Base-by-base conservation (phyloP, 2,329 filamentous ascomycete genomes). In the Raffaelea deltoideospora region DNA sequence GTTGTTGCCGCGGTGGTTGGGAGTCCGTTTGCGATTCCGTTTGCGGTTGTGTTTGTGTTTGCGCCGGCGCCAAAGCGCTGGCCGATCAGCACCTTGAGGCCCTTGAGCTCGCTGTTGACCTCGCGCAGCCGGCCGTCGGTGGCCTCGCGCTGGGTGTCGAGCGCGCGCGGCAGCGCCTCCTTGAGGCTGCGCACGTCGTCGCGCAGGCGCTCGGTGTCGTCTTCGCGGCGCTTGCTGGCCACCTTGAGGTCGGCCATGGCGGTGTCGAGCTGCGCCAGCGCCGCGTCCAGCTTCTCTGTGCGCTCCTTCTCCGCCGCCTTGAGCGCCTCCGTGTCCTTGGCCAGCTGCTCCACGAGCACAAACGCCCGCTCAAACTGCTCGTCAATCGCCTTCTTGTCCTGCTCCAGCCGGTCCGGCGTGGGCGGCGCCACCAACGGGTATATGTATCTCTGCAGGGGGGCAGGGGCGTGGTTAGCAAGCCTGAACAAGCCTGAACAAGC, bases 331-430 rank as follows among this genome's bases (percentile, higher is more conserved):
- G 90, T 98, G 55, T 98, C 92, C 48, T 84, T 82, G 27, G 83
- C 75, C 1, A 98, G 71, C 53, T 96, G 90, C 41, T 98, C 90
- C 10, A 98, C 77, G 13, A 96, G 70, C 15, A 79, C 67, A 54
- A 98, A 98, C 3, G 88, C 85, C 50, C 82, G 83, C 48, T 90
- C 82, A 57, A 98, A 98, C 41, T 88, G 81, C 45, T 87, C 86
- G 54, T 96, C 87, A 40, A 98, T 87, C 28, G 76, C 74, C 43
- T 84, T 76, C 59, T 98, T 98, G 56, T 98, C 90, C 54, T 92
- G 80, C 52, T 95, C 85, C 10, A 98, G 67, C 52, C 93, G 86
- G 39, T 92, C 86, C 10, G 86, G 84, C 1, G 90, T 98, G 2
- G 90, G 90, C 4, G 90, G 92, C 11, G 87, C 79, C 42, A 98